Evolutionary conservation across 2,329 filamentous ascomycete species (phyloP).

Genomic region (Botrytis fabae): DNA sequence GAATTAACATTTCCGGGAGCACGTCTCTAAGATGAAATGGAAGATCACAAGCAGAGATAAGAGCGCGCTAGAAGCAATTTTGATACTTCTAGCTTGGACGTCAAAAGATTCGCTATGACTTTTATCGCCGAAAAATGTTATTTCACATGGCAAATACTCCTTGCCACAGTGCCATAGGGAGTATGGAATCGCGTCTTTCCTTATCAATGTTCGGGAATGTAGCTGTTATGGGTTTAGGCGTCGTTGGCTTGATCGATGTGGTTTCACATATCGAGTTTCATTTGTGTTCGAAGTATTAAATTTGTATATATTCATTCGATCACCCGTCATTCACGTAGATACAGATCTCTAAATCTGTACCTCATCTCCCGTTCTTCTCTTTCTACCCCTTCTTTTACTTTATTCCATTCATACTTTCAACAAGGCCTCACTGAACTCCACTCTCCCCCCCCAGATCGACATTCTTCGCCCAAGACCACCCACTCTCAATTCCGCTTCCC

Average conservation of each 20-base stretch:
- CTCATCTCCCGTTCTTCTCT: background rate
- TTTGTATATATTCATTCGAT: background rate
- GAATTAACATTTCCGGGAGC: background rate
- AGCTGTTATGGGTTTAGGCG: background rate
- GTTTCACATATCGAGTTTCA: background rate
- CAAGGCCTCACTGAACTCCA: background rate
- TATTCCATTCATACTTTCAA: background rate
- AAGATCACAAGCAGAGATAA: background rate
- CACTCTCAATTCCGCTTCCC: background rate
- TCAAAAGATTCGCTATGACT: background rate
- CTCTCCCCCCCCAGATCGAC: background rate
- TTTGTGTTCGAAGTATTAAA: background rate
- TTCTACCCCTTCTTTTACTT: background rate
- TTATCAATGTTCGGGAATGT: background rate
- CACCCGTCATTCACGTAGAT: background rate
- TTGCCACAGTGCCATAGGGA: background rate
- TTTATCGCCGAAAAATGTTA: background rate
- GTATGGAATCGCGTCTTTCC: background rate
- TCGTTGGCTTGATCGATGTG: background rate
- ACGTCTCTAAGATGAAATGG: background rate
- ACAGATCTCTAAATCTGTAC: background rate
- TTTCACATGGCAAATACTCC: background rate
- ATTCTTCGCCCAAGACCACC: background rate
- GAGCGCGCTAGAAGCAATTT: constrained; percentile 4
- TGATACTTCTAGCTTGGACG: constrained; percentile 11